Evolutionary conservation across 202 grass and related monocot species (phyloP).

Genomic region (Carex arenaria): DNA sequence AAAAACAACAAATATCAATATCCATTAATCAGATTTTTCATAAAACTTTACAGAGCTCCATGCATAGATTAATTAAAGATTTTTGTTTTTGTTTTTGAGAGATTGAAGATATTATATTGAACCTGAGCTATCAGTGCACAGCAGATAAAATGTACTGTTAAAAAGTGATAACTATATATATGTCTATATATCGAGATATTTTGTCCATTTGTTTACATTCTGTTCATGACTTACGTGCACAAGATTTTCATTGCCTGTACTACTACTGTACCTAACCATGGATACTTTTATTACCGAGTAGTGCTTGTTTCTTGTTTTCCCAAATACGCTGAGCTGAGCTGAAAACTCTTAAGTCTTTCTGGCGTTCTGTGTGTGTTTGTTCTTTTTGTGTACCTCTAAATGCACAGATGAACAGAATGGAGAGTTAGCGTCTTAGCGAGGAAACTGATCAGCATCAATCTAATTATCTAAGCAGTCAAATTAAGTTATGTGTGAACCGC

Average conservation of each 20-base stretch:
- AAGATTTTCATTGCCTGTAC: neutral
- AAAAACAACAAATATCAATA: too few species aligned
- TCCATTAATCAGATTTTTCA: too few species aligned
- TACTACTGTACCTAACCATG: neutral
- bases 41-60: neutral
- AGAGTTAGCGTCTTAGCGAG: neutral
- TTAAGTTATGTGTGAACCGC: neutral
- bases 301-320: neutral
- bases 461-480: neutral
- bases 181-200: neutral
- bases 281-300: neutral
- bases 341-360: too few species aligned
- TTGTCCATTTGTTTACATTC: neutral
- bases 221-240: neutral
- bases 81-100: too few species aligned
- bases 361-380: neutral
- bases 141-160: neutral
- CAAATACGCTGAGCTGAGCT: neutral
- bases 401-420: neutral
- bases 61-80: neutral
- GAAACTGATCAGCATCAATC: neutral
- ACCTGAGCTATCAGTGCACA: neutral
- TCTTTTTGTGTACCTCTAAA: neutral
- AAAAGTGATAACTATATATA: too few species aligned
- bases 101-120: neutral